Base-by-base conservation (phyloP, 768 basidiomycete genomes). In the Rhodotorula toruloides region DNA sequence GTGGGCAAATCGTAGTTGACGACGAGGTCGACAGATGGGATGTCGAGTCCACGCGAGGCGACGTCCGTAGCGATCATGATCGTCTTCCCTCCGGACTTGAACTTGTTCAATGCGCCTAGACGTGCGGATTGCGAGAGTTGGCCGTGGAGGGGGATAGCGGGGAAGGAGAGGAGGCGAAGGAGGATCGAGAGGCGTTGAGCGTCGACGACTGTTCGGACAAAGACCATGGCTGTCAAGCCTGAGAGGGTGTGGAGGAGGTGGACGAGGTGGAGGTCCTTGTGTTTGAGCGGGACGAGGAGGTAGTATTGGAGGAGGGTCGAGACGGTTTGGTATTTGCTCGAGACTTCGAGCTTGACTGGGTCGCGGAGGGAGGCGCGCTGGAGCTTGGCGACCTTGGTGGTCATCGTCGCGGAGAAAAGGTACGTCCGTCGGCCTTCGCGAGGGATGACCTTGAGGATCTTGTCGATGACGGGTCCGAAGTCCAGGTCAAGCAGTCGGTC, bases 401-500 rank as follows among this genome's bases (percentile, higher is more conserved):
- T 94, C 94, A 99, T 98, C 29, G 94, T 98, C 11, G 94, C 96
- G 19, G 94, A 97, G 80, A 92, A 99, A 3, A 99, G 83, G 76
- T 91, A 97, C 5, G 96, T 99, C 37, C 87, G 89, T 17, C 96
- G 84, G 39, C 63, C 63, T 73, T 97, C 93, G 74, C 86, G 90
- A 29, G 94, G 96, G 68, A 99, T 87, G 44, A 90, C 84, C 79
- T 93, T 94, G 42, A 99, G 83, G 74, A 99, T 92, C 80, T 90
- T 91, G 81, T 98, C 94, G 72, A 99, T 90, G 58, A 88, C 87
- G 53, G 88, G 87, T 27, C 91, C 91, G 70, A 98, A 98, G 77
- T 98, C 94, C 85, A 98, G 87, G 78, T 97, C 94, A 49, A 98
- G 80, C 32, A 99, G 79, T 55, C 94, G 84, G 79, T 99, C 94